These are phyloP conservation scores for Blastocladiella britannica DNA, from an alignment of 192 early-diverging fungal species.

Conservation along the genomic window DNA sequence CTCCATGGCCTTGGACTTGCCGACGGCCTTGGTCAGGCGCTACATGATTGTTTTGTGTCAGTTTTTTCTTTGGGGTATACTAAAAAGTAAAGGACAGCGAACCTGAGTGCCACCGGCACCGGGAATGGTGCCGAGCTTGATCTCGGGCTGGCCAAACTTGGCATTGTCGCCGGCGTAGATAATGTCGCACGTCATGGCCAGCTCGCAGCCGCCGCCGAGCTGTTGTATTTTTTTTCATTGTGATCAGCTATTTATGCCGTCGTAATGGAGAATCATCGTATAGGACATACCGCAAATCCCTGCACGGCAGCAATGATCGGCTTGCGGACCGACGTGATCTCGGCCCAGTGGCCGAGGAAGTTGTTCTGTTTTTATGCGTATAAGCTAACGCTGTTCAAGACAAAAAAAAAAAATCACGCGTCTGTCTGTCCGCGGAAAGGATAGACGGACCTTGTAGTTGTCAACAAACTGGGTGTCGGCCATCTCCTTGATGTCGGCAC, in stretches of 20 bases:
- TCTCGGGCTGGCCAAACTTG: slow-evolving; percentile 93
- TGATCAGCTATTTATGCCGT: too few species aligned
- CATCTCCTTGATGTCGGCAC: slow-evolving; percentile 99
- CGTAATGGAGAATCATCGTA: slow-evolving; percentile 3
- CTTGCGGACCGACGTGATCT: slow-evolving; percentile 76
- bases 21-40: slow-evolving; percentile 72
- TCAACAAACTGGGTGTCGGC: slow-evolving; percentile 61
- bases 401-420: too few species aligned
- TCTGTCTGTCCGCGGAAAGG: too few species aligned
- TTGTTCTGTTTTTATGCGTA: too few species aligned
- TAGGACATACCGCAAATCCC: slow-evolving; percentile 61
- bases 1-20: slow-evolving; percentile 98
- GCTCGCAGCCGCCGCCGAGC: slow-evolving; percentile 95
- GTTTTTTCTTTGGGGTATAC: too few species aligned
- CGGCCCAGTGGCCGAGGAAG: slow-evolving; percentile 87
- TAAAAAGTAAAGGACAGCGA: neutral
- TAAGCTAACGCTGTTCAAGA: too few species aligned
- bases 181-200: slow-evolving; percentile 99
- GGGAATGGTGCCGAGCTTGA: slow-evolving; percentile 93
- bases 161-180: slow-evolving; percentile 97
- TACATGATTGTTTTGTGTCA: slow-evolving; percentile 6
- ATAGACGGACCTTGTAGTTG: slow-evolving; percentile 77
- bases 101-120: slow-evolving; percentile 26
- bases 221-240: too few species aligned
- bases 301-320: slow-evolving; percentile 96